phyloP scores from a whole-genome alignment of 2,329 filamentous ascomycete species.

The Daldinia eschscholtzii region DNA sequence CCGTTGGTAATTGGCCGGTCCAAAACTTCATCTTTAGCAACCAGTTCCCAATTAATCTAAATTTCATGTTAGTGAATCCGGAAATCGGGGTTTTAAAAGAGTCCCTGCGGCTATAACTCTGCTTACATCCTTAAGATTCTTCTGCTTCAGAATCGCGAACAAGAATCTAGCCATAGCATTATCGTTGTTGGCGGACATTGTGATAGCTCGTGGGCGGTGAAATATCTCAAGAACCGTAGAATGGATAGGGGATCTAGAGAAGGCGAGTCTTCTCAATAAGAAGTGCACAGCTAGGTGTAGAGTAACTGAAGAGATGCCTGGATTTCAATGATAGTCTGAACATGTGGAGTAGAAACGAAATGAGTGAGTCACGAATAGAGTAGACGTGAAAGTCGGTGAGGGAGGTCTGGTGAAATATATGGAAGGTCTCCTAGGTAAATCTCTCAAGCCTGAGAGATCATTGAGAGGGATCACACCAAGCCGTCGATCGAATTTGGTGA shows the following conservation, averaged over 20 bases:
- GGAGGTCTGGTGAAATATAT: constrained; percentile 57
- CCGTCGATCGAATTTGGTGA: constrained; percentile 47
- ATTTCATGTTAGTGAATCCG: constrained; percentile 32
- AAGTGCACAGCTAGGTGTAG: constrained; percentile 49
- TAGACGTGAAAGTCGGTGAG: constrained; percentile 58
- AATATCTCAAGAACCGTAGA: constrained; percentile 28
- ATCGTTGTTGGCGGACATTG: constrained; percentile 68
- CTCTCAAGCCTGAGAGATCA: constrained; percentile 42
- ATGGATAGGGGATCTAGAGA: constrained; percentile 21
- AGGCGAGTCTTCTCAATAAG: constrained; percentile 46
- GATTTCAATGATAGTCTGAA: constrained; percentile 48
- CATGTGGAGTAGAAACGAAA: constrained; percentile 50
- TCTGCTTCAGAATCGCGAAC: constrained; percentile 71
- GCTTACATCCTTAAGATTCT: constrained; percentile 71
- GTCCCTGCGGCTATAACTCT: not conserved
- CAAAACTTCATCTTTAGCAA: constrained; percentile 67
- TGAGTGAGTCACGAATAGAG: constrained; percentile 56
- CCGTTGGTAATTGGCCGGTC: constrained; percentile 69
- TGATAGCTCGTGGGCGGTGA: constrained; percentile 40
- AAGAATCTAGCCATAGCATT: constrained; percentile 70
- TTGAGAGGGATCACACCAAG: constrained; percentile 51
- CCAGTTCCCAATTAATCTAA: constrained; percentile 71
- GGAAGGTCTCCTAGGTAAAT: constrained; percentile 48
- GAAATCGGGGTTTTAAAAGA: not conserved
- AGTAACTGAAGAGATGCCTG: constrained; percentile 38